phyloP scores from a whole-genome alignment of 1,284 basidiomycete genomes.

The Ganoderma sinense region DNA sequence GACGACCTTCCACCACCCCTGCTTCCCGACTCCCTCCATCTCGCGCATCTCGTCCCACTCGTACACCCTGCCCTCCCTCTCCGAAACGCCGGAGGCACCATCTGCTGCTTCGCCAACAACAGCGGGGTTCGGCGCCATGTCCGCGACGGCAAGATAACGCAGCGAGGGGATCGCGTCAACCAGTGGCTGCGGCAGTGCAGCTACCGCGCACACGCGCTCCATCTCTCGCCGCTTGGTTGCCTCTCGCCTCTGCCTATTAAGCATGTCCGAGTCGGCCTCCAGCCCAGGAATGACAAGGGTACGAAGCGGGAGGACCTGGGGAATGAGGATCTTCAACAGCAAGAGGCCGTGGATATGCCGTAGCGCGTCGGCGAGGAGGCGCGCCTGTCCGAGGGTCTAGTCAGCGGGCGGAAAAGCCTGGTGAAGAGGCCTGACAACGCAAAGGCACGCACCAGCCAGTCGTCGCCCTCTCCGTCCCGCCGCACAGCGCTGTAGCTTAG shows the following conservation, averaged over 20 bases:
- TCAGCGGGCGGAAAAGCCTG: too few relatives aligned
- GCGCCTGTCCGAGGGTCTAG: too few relatives aligned
- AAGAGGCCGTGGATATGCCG: not conserved
- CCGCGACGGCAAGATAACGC: conserved; percentile 14
- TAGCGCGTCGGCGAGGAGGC: not conserved
- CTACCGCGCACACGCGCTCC: conserved; percentile 2
- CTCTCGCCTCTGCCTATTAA: not conserved
- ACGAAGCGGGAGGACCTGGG: not conserved
- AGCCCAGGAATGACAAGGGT: not conserved
- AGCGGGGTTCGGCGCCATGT: conserved; percentile 3
- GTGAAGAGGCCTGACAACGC: too few relatives aligned
- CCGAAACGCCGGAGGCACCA: too few relatives aligned
- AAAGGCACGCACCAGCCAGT: conserved; percentile 8
- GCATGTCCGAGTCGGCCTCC: not conserved
- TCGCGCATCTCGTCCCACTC: conserved; percentile 25
- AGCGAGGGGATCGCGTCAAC: conserved; percentile 14
- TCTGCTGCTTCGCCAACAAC: not conserved
- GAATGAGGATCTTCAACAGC: conserved; percentile 8
- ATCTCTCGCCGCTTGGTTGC: not conserved
- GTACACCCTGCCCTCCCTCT: not conserved
- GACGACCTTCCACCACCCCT: conserved; percentile 22
- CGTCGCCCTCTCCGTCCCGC: not conserved
- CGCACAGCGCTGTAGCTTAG: not conserved
- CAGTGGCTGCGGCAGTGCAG: conserved; percentile 2
- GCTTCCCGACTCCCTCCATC: not conserved